Conservation (phyloP, 768 basidiomycete species). For the Boletus sp. region DNA sequence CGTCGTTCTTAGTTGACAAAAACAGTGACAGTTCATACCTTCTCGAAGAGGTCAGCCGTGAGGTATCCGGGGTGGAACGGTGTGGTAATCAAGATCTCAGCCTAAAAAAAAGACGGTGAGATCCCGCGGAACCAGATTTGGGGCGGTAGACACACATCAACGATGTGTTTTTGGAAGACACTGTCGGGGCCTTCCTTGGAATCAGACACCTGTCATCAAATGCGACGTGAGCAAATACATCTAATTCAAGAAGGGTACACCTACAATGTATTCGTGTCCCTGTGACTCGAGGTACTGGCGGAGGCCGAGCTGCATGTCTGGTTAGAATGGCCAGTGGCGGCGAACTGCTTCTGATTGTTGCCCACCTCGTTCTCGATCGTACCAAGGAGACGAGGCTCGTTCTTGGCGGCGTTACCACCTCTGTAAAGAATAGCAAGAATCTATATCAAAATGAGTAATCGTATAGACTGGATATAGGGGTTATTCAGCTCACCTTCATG, state of each 20-base stretch:
- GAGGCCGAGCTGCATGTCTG: constrained; percentile 60
- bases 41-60: constrained; percentile 66
- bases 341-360: not conserved
- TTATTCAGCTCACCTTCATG: constrained; percentile 41
- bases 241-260: constrained; percentile 12
- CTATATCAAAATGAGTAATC: constrained; percentile 32
- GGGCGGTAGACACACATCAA: constrained; percentile 51
- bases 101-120: constrained; percentile 37
- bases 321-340: not conserved
- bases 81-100: constrained; percentile 78
- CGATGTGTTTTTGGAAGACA: constrained; percentile 79
- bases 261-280: constrained; percentile 74
- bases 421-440: constrained; percentile 73
- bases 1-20: not conserved
- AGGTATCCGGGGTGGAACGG: constrained; percentile 88
- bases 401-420: constrained; percentile 59
- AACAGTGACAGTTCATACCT: constrained; percentile 38
- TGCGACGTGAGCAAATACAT: constrained; percentile 1
- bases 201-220: constrained; percentile 55
- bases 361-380: constrained; percentile 75
- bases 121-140: constrained; percentile 4
- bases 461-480: not conserved
- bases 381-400: constrained; percentile 75
- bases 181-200: constrained; percentile 82
- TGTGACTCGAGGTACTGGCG: constrained; percentile 61